Evolutionary conservation across 345 rosid genomes (phyloP), one percentile per base, ranked within the genome.

Genomic region (Lepidium africanum): DNA sequence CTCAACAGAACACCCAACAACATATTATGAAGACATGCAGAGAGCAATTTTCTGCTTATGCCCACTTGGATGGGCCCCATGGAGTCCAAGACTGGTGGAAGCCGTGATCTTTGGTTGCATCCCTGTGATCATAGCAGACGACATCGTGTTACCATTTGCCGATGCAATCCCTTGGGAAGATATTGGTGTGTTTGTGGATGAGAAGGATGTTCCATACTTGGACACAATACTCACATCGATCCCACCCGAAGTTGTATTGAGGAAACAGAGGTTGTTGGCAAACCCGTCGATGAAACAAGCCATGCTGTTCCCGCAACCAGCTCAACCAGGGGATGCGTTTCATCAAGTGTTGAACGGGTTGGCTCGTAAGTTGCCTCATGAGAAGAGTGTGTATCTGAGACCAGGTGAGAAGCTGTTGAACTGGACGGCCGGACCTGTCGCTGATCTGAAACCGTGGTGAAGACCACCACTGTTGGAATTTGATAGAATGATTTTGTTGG

Each of bases 91-190:
- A 65, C 75, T 94, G 77, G 97, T 94, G 3, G 99, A 94, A 82
- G 99, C 99, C 12, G 99, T 94, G 78, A 89, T 94, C 65, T 94
- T 94, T 7, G 99, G 99, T 4, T 94, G 97, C 90, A 91, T 94
- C 74, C 97, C 99, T n/a, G 96, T 94, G 45, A 94, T 94, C 71
- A 87, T 94, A 80, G 97, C 96, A 6, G 99, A 94, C 17, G 97
- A 94, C 79, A 94, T 94, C 15, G 97, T 94, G 42, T 74, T 91
- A 50, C 99, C 97, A 8, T 94, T 94, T 69, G 97, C 97, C 0
- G 99, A 91, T 69, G 99, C 99, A 9, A 94, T 94, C 64, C 97
- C 99, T 2, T 94, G 97, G 97, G 97, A 94, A 78, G 96, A 94
- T 50, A 94, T 94, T 6, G 97, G 99, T 10, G 96, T 94, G 52